Conservation (phyloP, 768 basidiomycete genomes). For the Tulasnella sp. region DNA sequence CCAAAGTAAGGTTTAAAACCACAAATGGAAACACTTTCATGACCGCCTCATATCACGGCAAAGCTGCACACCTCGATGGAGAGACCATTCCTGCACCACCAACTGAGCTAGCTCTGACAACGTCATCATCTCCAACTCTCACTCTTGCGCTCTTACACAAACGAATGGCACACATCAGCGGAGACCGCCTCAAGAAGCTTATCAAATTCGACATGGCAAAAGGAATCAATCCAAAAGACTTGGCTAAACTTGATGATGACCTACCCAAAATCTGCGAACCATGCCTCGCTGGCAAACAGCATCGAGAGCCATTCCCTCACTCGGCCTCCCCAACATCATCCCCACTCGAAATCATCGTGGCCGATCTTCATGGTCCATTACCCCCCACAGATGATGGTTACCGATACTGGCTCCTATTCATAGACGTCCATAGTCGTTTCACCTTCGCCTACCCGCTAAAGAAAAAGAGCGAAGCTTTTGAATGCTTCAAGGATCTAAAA, state of each 20-base stretch:
- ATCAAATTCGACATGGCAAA: too few species aligned
- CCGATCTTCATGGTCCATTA: constrained; percentile 19
- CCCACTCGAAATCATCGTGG: constrained; percentile 24
- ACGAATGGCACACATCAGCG: not conserved
- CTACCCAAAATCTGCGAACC: constrained; percentile 16
- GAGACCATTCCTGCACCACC: not conserved
- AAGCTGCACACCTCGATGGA: not conserved
- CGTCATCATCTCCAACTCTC: not conserved
- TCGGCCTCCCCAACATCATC: not conserved
- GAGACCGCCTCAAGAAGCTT: not conserved
- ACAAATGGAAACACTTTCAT: not conserved
- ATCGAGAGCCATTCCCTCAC: constrained; percentile 24
- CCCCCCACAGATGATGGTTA: constrained; percentile 7
- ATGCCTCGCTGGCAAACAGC: constrained; percentile 32
- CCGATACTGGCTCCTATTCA: constrained; percentile 33
- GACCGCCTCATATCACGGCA: not conserved
- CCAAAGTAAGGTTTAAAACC: too few species aligned
- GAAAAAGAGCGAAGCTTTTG: constrained; percentile 27
- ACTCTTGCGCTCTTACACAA: too few species aligned
- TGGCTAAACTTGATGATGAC: too few species aligned
- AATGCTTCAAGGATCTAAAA: constrained; percentile 22
- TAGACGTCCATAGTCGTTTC: constrained; percentile 28
- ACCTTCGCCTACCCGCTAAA: not conserved
- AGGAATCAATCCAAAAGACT: not conserved
- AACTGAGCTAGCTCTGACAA: not conserved